Conservation (phyloP, 2,329 filamentous ascomycete species). For the Colletotrichum theobromicola region DNA sequence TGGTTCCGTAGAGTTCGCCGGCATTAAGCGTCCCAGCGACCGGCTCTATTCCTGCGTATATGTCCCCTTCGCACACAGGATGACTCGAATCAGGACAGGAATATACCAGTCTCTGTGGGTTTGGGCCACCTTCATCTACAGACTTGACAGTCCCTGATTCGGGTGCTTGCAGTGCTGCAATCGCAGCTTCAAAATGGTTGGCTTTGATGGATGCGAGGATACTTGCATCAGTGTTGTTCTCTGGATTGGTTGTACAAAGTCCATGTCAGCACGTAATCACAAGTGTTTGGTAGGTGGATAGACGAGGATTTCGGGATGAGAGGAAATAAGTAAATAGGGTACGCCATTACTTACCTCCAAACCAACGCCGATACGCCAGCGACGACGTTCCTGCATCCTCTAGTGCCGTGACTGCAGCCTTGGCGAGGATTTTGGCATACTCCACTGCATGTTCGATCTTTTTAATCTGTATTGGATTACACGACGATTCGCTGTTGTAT, state of each 20-base stretch:
- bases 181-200: neutral
- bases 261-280: fast-evolving
- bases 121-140: neutral
- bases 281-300: fast-evolving
- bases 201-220: neutral
- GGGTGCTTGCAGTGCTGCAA: neutral
- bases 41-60: neutral
- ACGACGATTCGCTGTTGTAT: neutral
- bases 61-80: neutral
- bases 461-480: neutral
- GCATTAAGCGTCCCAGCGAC: neutral
- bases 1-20: neutral
- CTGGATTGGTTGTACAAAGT: neutral
- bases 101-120: neutral
- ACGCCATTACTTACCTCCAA: neutral
- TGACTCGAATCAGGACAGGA: neutral
- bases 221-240: fast-evolving
- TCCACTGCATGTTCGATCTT: neutral
- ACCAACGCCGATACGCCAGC: neutral
- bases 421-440: neutral
- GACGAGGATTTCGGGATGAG: neutral
- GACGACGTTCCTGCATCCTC: neutral
- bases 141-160: neutral
- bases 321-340: neutral
- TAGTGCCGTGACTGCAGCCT: neutral